Conservation (phyloP, 176 grass and related monocot genomes). For the Eleusine coracana region DNA sequence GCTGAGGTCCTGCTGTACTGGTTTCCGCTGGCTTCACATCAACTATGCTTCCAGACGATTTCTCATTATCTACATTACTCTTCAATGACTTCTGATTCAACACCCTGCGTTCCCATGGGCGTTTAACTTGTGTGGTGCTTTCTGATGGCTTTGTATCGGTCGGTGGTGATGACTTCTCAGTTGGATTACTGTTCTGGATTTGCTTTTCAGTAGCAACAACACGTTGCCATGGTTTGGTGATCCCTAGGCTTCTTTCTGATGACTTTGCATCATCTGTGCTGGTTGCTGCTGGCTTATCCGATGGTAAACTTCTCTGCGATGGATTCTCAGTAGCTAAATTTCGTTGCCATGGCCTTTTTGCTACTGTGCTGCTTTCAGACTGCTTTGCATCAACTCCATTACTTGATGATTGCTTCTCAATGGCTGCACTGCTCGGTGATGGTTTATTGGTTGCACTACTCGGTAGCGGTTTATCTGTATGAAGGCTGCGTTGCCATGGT, state of each 20-base stretch:
- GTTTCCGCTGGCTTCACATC: constrained; percentile 48
- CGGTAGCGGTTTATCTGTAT: constrained; percentile 30
- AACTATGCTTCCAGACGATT: constrained; percentile 23
- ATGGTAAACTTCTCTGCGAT: constrained; percentile 36
- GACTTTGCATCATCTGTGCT: constrained; percentile 40
- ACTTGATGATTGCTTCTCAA: constrained; percentile 50
- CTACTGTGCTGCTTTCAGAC: constrained; percentile 31
- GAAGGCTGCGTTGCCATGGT: constrained; percentile 44
- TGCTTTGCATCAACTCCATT: constrained; percentile 38
- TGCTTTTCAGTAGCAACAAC: constrained; percentile 40
- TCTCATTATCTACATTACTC: constrained; percentile 35
- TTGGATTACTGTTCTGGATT: constrained; percentile 30
- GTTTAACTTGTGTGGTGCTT: constrained; percentile 47
- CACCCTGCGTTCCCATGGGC: constrained; percentile 40
- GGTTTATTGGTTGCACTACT: constrained; percentile 37
- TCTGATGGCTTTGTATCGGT: constrained; percentile 42
- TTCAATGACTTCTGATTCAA: constrained; percentile 40
- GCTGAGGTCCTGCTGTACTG: constrained; percentile 23
- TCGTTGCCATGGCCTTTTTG: constrained; percentile 46
- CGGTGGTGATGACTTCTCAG: constrained; percentile 35
- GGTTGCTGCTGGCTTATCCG: constrained; percentile 25
- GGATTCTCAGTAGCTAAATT: constrained; percentile 28
- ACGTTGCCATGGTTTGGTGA: constrained; percentile 51
- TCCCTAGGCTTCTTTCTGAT: constrained; percentile 43
- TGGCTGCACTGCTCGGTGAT: constrained; percentile 27